phyloP scores from a whole-genome alignment of 2,329 filamentous ascomycete species.

The Sphaceloma murrayae region DNA sequence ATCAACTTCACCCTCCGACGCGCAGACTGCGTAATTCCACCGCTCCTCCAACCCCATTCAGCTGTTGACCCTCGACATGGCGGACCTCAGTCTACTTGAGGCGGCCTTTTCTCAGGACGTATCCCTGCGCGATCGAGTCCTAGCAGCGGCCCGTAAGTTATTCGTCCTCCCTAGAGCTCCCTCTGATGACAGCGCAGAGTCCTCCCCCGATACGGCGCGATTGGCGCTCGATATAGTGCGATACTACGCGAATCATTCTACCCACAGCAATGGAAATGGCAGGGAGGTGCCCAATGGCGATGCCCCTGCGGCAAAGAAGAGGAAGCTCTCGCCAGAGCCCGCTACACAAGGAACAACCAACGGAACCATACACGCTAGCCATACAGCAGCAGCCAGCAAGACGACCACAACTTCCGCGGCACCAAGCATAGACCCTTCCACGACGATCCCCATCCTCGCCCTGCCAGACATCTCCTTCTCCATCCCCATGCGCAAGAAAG shows the following conservation, averaged over 20 bases:
- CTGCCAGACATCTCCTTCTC: conserved; percentile 51
- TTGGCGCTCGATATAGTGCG: conserved; percentile 43
- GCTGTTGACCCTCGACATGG: not conserved
- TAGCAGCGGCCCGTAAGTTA: conserved; percentile 19
- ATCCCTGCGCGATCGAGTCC: conserved; percentile 18
- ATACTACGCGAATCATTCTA: no score
- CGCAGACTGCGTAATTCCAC: no score
- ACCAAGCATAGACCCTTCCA: conserved; percentile 16
- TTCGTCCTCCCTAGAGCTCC: not conserved
- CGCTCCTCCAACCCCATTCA: not conserved
- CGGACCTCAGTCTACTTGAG: conserved; percentile 11
- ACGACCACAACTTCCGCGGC: conserved; percentile 28
- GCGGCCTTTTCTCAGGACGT: conserved; percentile 18
- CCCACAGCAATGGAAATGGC: no score
- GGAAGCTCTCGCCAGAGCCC: conserved; percentile 3
- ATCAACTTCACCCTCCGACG: no score
- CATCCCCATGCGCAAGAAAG: conserved; percentile 54
- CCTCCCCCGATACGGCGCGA: conserved; percentile 19
- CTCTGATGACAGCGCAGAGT: not conserved
- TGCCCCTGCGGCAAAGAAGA: conserved; percentile 12
- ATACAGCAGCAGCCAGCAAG: conserved; percentile 33
- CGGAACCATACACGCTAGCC: no score
- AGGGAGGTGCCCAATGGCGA: conserved; percentile 10
- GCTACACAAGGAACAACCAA: no score
- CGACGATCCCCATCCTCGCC: conserved; percentile 29